Evolutionary conservation across 2,329 filamentous ascomycete genomes (phyloP).

Genomic region (Fusarium torulosum): DNA sequence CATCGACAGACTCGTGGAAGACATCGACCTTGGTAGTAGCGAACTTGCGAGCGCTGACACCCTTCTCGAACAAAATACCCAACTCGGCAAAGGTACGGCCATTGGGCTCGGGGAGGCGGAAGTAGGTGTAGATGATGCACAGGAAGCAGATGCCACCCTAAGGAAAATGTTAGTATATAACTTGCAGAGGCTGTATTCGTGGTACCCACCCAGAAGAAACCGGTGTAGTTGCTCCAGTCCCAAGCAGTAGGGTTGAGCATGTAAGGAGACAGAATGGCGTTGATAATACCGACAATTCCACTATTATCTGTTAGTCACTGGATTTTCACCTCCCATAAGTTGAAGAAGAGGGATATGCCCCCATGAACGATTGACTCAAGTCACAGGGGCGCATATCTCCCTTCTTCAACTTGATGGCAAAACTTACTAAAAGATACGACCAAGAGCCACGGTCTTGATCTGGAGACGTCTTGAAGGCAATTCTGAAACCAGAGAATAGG

Average conservation of each 20-base stretch:
- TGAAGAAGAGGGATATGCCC: too few species aligned
- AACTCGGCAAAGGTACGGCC: conserved; percentile 89
- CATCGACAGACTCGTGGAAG: conserved; percentile 64
- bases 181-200: conserved; percentile 24
- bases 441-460: conserved; percentile 92
- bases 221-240: conserved; percentile 89
- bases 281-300: conserved; percentile 86
- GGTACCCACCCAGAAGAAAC: conserved; percentile 79
- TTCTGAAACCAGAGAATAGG: conserved; percentile 89
- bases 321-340: neutral
- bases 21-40: conserved; percentile 69
- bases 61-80: conserved; percentile 83
- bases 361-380: too few species aligned
- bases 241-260: conserved; percentile 91
- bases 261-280: conserved; percentile 85
- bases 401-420: too few species aligned
- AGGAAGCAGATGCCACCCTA: conserved; percentile 76
- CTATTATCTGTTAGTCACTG: conserved; percentile 49
- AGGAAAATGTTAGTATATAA: neutral
- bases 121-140: conserved; percentile 79
- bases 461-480: conserved; percentile 84
- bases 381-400: too few species aligned
- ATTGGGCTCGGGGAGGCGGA: conserved; percentile 74
- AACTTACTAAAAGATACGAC: conserved; percentile 77
- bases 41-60: conserved; percentile 80